phyloP scores from a whole-genome alignment of 768 basidiomycete species.

The Gloeopeniophorella convolvens region DNA sequence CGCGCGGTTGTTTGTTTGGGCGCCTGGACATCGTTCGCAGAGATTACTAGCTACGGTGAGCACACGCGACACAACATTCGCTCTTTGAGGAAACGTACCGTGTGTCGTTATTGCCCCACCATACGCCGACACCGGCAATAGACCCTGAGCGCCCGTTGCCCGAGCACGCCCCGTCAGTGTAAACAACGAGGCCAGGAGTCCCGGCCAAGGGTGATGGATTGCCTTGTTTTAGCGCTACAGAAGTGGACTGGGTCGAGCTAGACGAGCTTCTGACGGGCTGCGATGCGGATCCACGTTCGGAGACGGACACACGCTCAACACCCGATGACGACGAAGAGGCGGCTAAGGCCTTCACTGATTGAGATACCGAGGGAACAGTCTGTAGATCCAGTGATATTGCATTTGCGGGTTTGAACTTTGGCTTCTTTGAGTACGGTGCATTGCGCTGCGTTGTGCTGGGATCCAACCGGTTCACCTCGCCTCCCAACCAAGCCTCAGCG shows the following conservation, averaged over 20 bases:
- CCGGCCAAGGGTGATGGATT: constrained; percentile 23
- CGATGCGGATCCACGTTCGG: not conserved
- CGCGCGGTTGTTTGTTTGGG: constrained; percentile 83
- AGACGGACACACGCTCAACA: not conserved
- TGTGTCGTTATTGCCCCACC: constrained; percentile 69
- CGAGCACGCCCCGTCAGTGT: constrained; percentile 83
- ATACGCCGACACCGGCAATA: constrained; percentile 82
- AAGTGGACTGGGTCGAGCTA: not conserved
- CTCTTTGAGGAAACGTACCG: constrained; percentile 35
- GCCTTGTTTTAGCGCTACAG: constrained; percentile 10
- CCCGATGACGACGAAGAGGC: not conserved
- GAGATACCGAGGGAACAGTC: not conserved
- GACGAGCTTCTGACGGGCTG: not conserved
- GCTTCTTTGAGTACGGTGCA: not conserved
- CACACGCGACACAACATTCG: not conserved
- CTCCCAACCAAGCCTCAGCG: constrained; percentile 50
- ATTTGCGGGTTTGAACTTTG: not conserved
- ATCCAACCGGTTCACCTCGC: not conserved
- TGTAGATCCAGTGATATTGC: not conserved
- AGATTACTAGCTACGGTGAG: constrained; percentile 52
- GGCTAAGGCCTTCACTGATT: not conserved
- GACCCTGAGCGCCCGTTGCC: constrained; percentile 68
- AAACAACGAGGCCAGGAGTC: constrained; percentile 47
- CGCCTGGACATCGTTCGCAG: constrained; percentile 74
- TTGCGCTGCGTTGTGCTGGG: not conserved